Evolutionary conservation across 148 eudicot species (phyloP).

Genomic region (Drosera capensis): DNA sequence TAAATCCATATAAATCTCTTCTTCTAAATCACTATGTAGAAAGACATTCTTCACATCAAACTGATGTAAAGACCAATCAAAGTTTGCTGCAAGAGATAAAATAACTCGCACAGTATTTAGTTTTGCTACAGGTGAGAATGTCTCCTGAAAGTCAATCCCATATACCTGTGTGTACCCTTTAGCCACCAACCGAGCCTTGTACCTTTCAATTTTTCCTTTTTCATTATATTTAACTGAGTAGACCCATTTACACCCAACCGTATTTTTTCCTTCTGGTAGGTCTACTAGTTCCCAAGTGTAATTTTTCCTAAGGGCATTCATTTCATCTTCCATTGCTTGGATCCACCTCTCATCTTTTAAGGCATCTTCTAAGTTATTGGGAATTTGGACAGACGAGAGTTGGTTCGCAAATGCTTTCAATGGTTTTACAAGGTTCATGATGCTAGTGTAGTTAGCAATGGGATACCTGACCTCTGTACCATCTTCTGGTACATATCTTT

Average conservation of each 20-base stretch:
- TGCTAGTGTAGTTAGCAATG: background rate
- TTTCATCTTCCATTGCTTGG: background rate
- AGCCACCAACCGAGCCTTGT: background rate
- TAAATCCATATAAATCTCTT: slow-evolving; percentile 2
- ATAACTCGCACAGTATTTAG: background rate
- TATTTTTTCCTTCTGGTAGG: background rate
- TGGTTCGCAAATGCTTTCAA: background rate
- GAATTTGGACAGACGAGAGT: background rate
- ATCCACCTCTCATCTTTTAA: background rate
- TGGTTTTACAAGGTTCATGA: background rate
- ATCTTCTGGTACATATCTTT: too few species aligned
- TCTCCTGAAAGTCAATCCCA: background rate
- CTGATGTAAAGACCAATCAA: background rate
- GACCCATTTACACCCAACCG: slow-evolving; percentile 3
- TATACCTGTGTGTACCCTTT: background rate
- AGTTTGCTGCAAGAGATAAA: background rate
- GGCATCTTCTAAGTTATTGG: background rate
- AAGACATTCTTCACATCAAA: background rate
- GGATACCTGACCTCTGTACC: background rate
- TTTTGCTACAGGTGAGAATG: background rate
- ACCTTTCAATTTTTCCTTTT: background rate
- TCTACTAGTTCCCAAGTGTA: background rate
- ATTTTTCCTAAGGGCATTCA: background rate
- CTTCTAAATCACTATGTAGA: background rate
- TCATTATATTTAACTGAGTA: background rate